Percentiles rank a stretch among this genome's conserved stretches.
phyloP scores from a whole-genome alignment of 2,329 filamentous ascomycete species.

The Epicoccum sorghinum region DNA sequence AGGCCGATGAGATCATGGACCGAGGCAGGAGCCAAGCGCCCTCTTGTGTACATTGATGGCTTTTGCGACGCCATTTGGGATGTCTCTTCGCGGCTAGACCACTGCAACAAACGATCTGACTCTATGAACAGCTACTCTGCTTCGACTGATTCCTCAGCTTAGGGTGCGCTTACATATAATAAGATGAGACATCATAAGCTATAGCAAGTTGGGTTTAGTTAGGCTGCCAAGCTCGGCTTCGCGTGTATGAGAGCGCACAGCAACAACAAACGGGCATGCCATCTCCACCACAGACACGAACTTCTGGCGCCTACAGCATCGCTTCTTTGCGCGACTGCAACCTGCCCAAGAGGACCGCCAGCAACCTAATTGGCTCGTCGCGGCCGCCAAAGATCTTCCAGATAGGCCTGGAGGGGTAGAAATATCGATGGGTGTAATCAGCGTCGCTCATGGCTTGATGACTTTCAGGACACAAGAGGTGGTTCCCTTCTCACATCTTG shows the following conservation, averaged over 20 bases:
- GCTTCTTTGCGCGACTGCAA: background rate
- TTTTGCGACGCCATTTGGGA: constrained; percentile 5
- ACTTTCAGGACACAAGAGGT: constrained; percentile 4
- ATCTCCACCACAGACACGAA: constrained; percentile 17
- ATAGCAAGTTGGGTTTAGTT: constrained; percentile 3
- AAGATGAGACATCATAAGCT: constrained; percentile 5
- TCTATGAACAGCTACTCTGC: background rate
- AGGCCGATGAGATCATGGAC: constrained; percentile 22
- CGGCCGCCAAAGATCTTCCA: background rate
- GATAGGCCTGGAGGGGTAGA: constrained; percentile 1
- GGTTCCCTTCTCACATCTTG: background rate
- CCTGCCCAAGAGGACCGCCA: background rate
- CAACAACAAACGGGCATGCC: constrained; percentile 16
- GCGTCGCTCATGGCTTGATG: constrained; percentile 28
- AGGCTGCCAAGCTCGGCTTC: constrained; percentile 6
- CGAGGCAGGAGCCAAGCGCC: constrained; percentile 23
- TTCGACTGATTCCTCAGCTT: background rate
- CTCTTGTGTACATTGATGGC: constrained; percentile 3
- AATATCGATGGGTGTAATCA: constrained; percentile 4
- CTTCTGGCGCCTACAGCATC: background rate
- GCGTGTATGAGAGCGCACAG: constrained; percentile 6
- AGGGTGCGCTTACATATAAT: background rate
- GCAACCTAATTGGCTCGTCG: background rate
- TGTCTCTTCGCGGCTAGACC: background rate
- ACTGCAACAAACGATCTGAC: background rate